A percentile compares a stretch with the other conserved stretches of the same genome.
Conservation (phyloP, 768 basidiomycete species). For the Chalciporus piperatus region DNA sequence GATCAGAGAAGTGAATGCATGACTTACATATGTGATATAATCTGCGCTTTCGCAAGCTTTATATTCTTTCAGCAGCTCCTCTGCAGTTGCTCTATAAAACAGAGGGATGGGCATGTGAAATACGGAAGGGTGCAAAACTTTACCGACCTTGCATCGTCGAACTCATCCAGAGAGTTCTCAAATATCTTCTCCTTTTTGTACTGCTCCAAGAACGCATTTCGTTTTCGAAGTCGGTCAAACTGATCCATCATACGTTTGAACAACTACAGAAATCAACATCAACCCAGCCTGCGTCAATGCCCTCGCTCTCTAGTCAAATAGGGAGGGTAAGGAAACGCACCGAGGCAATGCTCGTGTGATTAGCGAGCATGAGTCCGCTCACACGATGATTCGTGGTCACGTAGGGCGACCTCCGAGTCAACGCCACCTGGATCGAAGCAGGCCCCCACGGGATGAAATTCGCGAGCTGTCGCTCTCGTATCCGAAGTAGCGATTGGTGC, state of each 20-base stretch:
- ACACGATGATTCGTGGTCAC: constrained; percentile 88
- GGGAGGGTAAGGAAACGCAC: constrained; percentile 42
- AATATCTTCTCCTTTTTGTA: constrained; percentile 98
- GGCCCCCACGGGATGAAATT: constrained; percentile 99
- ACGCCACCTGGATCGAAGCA: constrained; percentile 94
- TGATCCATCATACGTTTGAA: constrained; percentile 97
- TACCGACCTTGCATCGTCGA: constrained; percentile 90
- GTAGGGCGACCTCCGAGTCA: constrained; percentile 89
- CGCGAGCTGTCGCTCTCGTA: constrained; percentile 93
- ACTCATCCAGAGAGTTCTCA: constrained; percentile 89
- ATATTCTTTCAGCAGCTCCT: constrained; percentile 90
- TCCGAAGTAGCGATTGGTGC: constrained; percentile 94
- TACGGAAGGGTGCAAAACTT: neutral
- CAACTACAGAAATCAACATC: constrained; percentile 45
- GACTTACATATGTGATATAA: constrained; percentile 83
- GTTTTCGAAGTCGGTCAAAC: constrained; percentile 80
- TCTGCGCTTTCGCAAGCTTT: constrained; percentile 94
- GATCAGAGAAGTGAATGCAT: neutral
- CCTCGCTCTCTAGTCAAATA: neutral
- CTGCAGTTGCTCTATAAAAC: constrained; percentile 67
- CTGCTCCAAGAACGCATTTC: constrained; percentile 94
- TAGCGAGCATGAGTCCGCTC: constrained; percentile 97
- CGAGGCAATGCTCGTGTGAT: constrained; percentile 98
- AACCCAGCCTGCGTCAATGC: no score
- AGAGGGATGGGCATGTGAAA: neutral